Evolutionary conservation across 192 early-diverging fungal genomes (phyloP).

Genomic region (Oehlia diaphana): DNA sequence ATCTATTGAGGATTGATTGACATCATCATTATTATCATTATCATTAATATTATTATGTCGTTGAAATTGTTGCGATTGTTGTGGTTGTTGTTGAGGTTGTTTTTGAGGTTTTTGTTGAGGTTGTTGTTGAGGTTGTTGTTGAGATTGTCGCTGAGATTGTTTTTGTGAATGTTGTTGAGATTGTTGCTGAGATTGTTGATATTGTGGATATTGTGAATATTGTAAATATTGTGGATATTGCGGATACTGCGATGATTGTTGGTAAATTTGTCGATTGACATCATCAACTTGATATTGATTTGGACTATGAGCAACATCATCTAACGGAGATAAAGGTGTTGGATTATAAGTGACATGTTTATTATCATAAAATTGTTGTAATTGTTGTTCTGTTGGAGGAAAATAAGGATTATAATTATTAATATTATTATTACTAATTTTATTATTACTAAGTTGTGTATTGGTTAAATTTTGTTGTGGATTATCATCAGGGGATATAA

Average conservation of each 20-base stretch:
- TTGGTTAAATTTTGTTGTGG: background rate
- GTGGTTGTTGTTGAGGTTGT: too few species aligned
- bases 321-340: conserved; percentile 8
- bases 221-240: background rate
- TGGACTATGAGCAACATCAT: background rate
- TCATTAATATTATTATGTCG: background rate
- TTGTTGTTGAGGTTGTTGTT: background rate
- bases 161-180: background rate
- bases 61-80: too few species aligned
- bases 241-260: background rate
- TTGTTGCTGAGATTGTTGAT: background rate
- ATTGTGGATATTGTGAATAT: background rate
- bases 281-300: background rate
- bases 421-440: too few species aligned
- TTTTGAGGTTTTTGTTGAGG: too few species aligned
- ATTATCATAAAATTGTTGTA: background rate
- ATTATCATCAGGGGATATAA: background rate
- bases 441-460: background rate
- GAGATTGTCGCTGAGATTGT: background rate
- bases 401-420: background rate
- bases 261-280: background rate
- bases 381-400: background rate
- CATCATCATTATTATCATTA: background rate
- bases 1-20: background rate
- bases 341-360: background rate